Percentiles rank a stretch among this genome's conserved stretches.
phyloP scores from a whole-genome alignment of 2,329 filamentous ascomycete genomes.

The Talaromyces sp. region DNA sequence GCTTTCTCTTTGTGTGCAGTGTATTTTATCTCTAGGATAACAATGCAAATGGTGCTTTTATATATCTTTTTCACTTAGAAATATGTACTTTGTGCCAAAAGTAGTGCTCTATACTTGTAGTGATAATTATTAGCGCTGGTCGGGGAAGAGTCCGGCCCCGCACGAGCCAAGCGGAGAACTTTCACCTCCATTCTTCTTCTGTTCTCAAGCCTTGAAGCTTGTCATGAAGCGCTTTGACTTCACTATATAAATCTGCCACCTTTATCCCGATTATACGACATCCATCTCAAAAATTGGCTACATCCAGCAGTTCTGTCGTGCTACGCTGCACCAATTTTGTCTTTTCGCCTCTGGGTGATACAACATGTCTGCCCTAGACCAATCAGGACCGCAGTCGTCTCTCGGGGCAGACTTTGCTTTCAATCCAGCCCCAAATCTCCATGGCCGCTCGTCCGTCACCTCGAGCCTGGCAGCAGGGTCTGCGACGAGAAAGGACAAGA shows the following conservation, averaged over 20 bases:
- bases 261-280: not conserved
- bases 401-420: constrained; percentile 20
- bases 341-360: not conserved
- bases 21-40: not conserved
- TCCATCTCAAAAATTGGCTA: not conserved
- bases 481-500: constrained; percentile 8
- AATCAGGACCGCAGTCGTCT: not conserved
- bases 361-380: constrained; percentile 1
- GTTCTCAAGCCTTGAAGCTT: not conserved
- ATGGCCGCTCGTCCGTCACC: constrained; percentile 18
- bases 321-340: not conserved
- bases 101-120: no score
- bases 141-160: no score
- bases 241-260: not conserved
- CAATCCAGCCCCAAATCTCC: constrained; percentile 21
- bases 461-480: not conserved
- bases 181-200: not conserved
- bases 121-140: not conserved
- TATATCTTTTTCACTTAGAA: not conserved
- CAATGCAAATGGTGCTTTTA: not conserved
- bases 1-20: not conserved
- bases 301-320: not conserved
- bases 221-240: not conserved
- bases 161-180: not conserved
- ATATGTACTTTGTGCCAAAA: no score